Evolutionary conservation across 2,329 filamentous ascomycete genomes (phyloP), one percentile per base, ranked within the genome.

Genomic region (Colletotrichum chrysophilum): DNA sequence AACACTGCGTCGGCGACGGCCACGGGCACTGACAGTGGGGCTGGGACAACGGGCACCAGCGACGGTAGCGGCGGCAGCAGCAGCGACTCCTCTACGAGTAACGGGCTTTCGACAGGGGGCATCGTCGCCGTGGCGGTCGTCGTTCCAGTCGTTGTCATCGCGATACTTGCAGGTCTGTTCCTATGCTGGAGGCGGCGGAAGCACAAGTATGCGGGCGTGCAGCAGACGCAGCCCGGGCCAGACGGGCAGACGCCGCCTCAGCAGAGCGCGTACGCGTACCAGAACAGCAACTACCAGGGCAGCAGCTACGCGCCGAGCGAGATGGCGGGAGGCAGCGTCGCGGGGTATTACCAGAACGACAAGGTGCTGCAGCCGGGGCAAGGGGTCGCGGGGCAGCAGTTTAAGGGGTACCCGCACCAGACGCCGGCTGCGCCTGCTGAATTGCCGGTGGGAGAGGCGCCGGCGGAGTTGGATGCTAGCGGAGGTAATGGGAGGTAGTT

Each of bases 321-420:
- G 43, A 75, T 75, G 73, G 36, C 58, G 2, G 73, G 56, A 30
- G 70, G 64, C 0, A 21, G 65, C 18, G 36, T 73, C 13, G 70
- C 62, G 1, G 70, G 58, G 14, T 75, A 75, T 34, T 75, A 75
- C 18, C 65, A 75, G 26, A 75, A 73, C 38, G 70, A 75, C n/a
- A 73, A 75, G 73, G 69, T 75, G 43, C 43, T 75, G 58, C 62
- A 64, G 8, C 43, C 73, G 6, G 34, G n/a, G 16, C 64, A 36
- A 28, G 28, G 26, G 4, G 32, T 24, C 9, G 56, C 36, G 16
- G 61, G 14, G 36, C n/a, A 72, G 58, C 73, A 75, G 56, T 68
- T 68, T 34, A 68, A 72, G 56, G 69, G 56, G 26, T 75, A 66
- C 14, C 68, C 68, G 9, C 68, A 70, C 12, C 24, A 34, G 55